Conservation (phyloP, 116 monocot genomes). For the Phalaenopsis hybrid region DNA sequence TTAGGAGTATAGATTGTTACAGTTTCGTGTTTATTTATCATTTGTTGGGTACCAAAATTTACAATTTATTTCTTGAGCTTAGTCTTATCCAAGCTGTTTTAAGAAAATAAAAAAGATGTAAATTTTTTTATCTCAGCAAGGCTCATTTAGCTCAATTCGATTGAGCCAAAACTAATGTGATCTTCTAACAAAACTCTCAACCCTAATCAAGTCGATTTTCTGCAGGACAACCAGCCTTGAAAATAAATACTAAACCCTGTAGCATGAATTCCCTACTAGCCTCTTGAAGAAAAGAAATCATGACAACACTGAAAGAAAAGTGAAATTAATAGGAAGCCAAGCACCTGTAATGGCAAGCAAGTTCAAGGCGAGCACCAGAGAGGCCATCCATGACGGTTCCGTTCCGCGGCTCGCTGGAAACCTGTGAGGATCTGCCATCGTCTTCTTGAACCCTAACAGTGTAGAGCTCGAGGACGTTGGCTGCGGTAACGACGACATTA, state of each 20-base stretch:
- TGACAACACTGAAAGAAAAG: neutral
- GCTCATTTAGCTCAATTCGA: neutral
- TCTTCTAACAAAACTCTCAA: neutral
- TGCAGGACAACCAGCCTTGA: neutral
- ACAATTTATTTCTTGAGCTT: neutral
- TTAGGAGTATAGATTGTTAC: too few species aligned
- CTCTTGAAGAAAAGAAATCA: neutral
- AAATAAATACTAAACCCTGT: neutral
- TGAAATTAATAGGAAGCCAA: neutral
- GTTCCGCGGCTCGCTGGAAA: conserved; percentile 13
- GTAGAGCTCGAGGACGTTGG: conserved; percentile 87
- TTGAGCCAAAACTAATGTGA: neutral
- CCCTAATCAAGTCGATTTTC: neutral
- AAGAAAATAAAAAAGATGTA: neutral
- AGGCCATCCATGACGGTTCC: conserved; percentile 64
- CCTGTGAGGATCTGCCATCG: conserved; percentile 18
- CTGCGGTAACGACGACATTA: conserved; percentile 65
- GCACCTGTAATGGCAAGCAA: conserved; percentile 79
- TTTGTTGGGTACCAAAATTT: neutral
- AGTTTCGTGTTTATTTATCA: neutral
- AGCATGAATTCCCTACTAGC: neutral
- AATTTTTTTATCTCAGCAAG: neutral
- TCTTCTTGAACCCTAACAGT: conserved; percentile 64
- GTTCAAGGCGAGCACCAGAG: conserved; percentile 67
- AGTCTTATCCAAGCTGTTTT: neutral